Percentiles rank a stretch among this genome's conserved stretches.
These are phyloP conservation scores for Poa annua DNA, from an alignment of 176 grass and related monocot species.

Conservation along the genomic window DNA sequence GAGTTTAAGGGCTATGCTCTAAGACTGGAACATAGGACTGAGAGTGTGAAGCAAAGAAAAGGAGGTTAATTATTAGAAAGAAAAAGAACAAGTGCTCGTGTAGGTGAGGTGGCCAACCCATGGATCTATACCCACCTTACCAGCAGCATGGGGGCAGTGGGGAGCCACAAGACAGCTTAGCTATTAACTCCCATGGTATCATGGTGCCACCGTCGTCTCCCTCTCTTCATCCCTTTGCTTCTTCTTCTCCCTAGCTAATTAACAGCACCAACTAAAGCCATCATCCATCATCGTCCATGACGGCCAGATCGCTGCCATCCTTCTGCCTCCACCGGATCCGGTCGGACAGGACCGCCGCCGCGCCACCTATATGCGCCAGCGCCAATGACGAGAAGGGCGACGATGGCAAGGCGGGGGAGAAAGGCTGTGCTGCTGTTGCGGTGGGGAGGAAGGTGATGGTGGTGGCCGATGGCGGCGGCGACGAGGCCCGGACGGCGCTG, in stretches of 20 bases:
- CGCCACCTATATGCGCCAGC: slow-evolving; percentile 40
- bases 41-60: not conserved
- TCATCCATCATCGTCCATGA: not conserved
- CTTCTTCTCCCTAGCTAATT: not conserved
- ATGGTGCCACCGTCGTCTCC: not conserved
- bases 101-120: slow-evolving; percentile 15
- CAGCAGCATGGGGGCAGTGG: slow-evolving; percentile 4
- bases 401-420: not conserved
- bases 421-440: not conserved
- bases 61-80: not conserved
- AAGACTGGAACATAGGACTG: not conserved
- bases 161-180: slow-evolving; percentile 47
- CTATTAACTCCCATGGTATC: not conserved
- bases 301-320: slow-evolving; percentile 47
- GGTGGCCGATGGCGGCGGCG: slow-evolving; percentile 48
- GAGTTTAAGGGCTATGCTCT: too few relatives aligned
- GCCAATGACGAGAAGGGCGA: slow-evolving; percentile 12
- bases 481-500: slow-evolving; percentile 67
- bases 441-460: slow-evolving; percentile 70
- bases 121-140: not conserved
- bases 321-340: slow-evolving; percentile 71
- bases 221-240: not conserved
- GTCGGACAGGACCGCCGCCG: not conserved
- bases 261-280: not conserved
- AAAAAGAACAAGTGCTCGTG: not conserved